A percentile compares a stretch with the other conserved stretches of the same genome.
These are phyloP conservation scores for Cryptococcus deneoformans DNA, from an alignment of 1,284 basidiomycete genomes.

Conservation along the genomic window DNA sequence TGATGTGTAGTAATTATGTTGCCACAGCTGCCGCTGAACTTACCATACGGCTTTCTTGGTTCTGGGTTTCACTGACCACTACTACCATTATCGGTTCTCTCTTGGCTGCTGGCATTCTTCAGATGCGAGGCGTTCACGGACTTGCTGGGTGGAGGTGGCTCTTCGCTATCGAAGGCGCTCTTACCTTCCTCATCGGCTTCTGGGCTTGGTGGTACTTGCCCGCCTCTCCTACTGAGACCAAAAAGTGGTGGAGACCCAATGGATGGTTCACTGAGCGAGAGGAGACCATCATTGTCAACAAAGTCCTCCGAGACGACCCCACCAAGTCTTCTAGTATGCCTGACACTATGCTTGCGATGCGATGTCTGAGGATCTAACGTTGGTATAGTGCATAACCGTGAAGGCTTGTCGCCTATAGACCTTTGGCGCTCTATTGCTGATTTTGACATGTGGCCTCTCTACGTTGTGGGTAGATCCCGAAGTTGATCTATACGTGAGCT, in stretches of 20 bases:
- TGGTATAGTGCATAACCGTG: constrained; percentile 63
- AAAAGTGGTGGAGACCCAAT: constrained; percentile 28
- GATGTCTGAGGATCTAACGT: too few relatives aligned
- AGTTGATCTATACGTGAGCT: background rate
- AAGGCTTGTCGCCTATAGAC: constrained; percentile 58
- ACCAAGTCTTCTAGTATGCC: constrained; percentile 12
- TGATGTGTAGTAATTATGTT: too few relatives aligned
- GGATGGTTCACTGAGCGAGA: constrained; percentile 50
- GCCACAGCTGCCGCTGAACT: constrained; percentile 31
- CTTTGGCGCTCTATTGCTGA: constrained; percentile 57
- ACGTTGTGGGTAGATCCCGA: constrained; percentile 16
- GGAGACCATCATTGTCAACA: constrained; percentile 54
- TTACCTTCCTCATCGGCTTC: constrained; percentile 38
- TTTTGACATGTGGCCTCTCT: constrained; percentile 57
- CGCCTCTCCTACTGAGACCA: constrained; percentile 45
- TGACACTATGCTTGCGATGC: background rate
- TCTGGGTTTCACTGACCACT: constrained; percentile 39
- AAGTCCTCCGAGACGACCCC: constrained; percentile 25
- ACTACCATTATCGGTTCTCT: constrained; percentile 35
- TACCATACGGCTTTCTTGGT: constrained; percentile 45
- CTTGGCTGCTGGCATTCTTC: constrained; percentile 42
- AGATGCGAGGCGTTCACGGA: constrained; percentile 35
- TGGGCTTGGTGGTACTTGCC: constrained; percentile 42
- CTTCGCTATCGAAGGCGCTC: constrained; percentile 15
- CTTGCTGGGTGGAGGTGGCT: constrained; percentile 43